Evolutionary conservation across 2,329 filamentous ascomycete genomes (phyloP), one percentile per base, ranked within the genome.

Genomic region (Didymosphaeria variabile): DNA sequence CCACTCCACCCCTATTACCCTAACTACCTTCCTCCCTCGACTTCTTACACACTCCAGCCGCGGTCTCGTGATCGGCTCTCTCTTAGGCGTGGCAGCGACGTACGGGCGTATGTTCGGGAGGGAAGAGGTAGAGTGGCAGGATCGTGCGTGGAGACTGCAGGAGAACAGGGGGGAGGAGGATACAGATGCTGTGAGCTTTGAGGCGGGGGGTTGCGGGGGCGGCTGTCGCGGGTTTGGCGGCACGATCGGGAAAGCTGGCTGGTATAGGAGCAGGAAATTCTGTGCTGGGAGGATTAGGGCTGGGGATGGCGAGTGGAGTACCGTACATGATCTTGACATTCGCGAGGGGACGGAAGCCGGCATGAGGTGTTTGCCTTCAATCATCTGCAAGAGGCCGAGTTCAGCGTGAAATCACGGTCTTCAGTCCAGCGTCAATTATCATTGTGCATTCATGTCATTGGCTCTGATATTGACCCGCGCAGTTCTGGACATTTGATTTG

Each of bases 71-170:
- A 63, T 84, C 29, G 84, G 82, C 0, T 69, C 83, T 0, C 81
- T 79, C 0, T 62, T 86, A 1, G 75, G 84, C 26, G 76, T 77
- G 1, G 60, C 83, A 5, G 82, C 78, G 65, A 77, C 86, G 4
- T 72, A 76, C 31, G 79, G 70, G 0, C 78, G 83, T 2, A 90
- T 90, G 87, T 77, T 77, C 56, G 86, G 84, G 0, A 79, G 81
- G 17, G 82, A 87, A 65, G 80, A 84, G 44, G 86, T 90, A 34
- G 87, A 90, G 74, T 90, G 88, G 88, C 77, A 84, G 68, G 88
- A 90, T 70, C 80, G 88, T 19, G 83, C 83, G 58, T 90, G 88
- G 87, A 79, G 88, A 32, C 70, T 91, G 53, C 67, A 88, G 46
- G 85, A 85, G 75, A 90, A 86, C 64, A 66, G 67, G 32, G 69